phyloP scores from a whole-genome alignment of 345 rosid species.

The Salix suchowensis region DNA sequence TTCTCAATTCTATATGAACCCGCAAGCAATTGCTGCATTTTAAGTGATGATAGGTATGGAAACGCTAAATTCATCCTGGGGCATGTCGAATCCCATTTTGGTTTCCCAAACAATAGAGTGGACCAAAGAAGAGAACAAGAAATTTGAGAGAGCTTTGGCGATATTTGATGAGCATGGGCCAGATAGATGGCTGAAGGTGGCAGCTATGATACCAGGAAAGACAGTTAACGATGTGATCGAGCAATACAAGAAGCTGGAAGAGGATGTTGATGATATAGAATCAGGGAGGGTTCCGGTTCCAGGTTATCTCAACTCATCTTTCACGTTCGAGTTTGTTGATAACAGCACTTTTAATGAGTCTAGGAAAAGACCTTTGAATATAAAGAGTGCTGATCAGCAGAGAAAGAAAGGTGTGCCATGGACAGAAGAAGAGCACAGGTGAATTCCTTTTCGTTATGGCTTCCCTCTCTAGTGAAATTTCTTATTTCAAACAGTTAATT shows the following conservation, averaged over 20 bases:
- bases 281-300: slow-evolving; percentile 74
- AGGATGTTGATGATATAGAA: slow-evolving; percentile 65
- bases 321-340: slow-evolving; percentile 32
- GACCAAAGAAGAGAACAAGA: slow-evolving; percentile 78
- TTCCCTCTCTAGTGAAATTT: background rate
- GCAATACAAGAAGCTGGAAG: slow-evolving; percentile 65
- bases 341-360: slow-evolving; percentile 31
- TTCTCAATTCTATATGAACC: background rate
- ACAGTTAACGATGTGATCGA: slow-evolving; percentile 59
- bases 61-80: slow-evolving; percentile 42
- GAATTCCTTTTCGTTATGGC: slow-evolving; percentile 1
- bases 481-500: background rate
- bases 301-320: slow-evolving; percentile 48
- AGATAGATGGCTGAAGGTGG: slow-evolving; percentile 65
- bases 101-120: slow-evolving; percentile 34
- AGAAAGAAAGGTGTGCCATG: slow-evolving; percentile 95
- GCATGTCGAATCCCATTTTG: slow-evolving; percentile 30
- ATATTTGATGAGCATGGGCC: slow-evolving; percentile 58
- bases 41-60: slow-evolving; percentile 39
- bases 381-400: slow-evolving; percentile 57
- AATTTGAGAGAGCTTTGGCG: slow-evolving; percentile 75
- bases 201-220: slow-evolving; percentile 69
- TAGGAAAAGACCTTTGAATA: slow-evolving; percentile 48
- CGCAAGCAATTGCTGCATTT: background rate
- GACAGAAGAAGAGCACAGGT: slow-evolving; percentile 99